Base-by-base conservation (phyloP, 768 basidiomycete species). In the Tricholoma sp. region DNA sequence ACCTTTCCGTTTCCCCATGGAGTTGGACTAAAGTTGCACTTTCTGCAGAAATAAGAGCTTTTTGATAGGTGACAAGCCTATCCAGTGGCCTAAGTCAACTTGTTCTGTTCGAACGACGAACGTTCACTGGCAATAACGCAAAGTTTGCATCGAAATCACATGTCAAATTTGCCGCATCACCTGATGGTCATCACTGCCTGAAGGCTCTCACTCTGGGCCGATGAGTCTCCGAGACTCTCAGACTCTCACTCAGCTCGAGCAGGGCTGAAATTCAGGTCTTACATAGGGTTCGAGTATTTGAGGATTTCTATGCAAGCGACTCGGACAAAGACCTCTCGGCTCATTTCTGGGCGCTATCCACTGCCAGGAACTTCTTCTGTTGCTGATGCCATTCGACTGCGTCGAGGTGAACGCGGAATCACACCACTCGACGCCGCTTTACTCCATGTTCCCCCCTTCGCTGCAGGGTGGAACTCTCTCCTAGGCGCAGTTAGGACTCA, bases 361-460 rank as follows among this genome's bases (percentile, higher is more conserved):
- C 61, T 70, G 6, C 71, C 73, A 37, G 79, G 78, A 2, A 65
- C 68, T 17, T 78, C 77, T 4, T 61, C 66, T 10, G 68, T 79
- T 47, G 81, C 77, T 12, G 80, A 82, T 66, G 70, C 72, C 1
- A 82, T 82, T 50, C 73, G 79, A 36, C 70, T 69, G 56, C 73
- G 81, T 52, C 74, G 81, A 20, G 80, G 79, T 29, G 70, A 68
- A 44, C 67, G 80, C 29, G 80, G 80, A 0, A 68, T 82, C 28
- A 81, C 79, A 8, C 72, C 76, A 0, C 74, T 82, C 18, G 81
- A 82, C 61, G 78, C 72, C 3, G 74, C 76, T 17, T 65, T 82
- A 8, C 67, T 81, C 1, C 80, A 81, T 60, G 74, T 76, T 13
- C 79, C 80, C 0, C 70, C 74, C 1, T 70, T 77, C 32, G 81